Conservation (phyloP, 345 rosid genomes). For the Eucalyptus curtisii region DNA sequence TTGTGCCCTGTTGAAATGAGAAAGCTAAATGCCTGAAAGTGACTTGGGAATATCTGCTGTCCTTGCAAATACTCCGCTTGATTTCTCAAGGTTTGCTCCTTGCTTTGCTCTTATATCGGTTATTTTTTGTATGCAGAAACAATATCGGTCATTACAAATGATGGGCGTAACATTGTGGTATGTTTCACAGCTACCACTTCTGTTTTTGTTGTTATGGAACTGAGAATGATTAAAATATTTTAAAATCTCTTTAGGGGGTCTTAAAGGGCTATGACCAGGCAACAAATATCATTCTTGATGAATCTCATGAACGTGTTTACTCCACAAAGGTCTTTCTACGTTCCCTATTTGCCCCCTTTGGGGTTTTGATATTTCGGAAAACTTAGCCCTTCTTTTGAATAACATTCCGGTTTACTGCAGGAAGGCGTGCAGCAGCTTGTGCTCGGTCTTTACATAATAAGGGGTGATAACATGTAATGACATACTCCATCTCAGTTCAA, state of each 20-base stretch:
- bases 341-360: not conserved
- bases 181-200: not conserved
- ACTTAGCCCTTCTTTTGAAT: not conserved
- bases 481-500: not conserved
- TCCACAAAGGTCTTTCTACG: slow-evolving; percentile 63
- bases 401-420: slow-evolving; percentile 16
- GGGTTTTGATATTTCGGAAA: not conserved
- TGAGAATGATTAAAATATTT: not conserved
- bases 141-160: slow-evolving; percentile 89
- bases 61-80: not conserved
- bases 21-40: not conserved
- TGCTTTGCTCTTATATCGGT: not conserved
- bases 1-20: not conserved
- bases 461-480: slow-evolving; percentile 97
- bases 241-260: slow-evolving; percentile 34
- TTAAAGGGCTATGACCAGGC: slow-evolving; percentile 96
- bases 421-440: slow-evolving; percentile 95
- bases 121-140: slow-evolving; percentile 34
- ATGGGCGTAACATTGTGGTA: slow-evolving; percentile 98
- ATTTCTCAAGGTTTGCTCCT: not conserved
- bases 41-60: not conserved
- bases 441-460: slow-evolving; percentile 88
- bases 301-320: slow-evolving; percentile 96
- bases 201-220: not conserved
- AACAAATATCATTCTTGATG: slow-evolving; percentile 90